Conservation (phyloP, 2,329 filamentous ascomycete species). For the Colletotrichum lentis region DNA sequence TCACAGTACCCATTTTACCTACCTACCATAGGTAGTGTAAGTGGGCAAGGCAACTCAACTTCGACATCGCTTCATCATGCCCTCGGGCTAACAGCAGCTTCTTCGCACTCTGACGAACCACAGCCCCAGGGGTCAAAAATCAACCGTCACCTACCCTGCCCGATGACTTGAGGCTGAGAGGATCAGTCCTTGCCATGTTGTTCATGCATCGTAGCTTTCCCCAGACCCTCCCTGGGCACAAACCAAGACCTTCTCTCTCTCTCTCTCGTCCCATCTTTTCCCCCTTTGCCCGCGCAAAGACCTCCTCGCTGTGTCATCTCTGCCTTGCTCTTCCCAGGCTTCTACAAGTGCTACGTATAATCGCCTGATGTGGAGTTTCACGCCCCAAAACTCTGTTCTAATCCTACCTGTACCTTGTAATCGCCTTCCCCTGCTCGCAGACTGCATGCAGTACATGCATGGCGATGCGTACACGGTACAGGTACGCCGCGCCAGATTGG, state of each 20-base stretch:
- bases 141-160: background rate
- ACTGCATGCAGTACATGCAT: background rate
- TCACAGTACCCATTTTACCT: no score
- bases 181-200: slow-evolving; percentile 20
- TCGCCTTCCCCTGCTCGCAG: background rate
- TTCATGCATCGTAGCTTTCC: slow-evolving; percentile 19
- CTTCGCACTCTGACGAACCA: slow-evolving; percentile 31
- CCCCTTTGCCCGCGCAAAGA: background rate
- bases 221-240: slow-evolving; percentile 7
- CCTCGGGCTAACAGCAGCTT: background rate
- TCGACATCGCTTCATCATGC: slow-evolving; percentile 16
- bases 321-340: slow-evolving; percentile 11
- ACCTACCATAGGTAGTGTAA: no score
- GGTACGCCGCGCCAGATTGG: background rate
- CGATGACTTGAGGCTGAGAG: background rate
- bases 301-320: background rate
- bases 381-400: slow-evolving; percentile 33
- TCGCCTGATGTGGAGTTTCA: slow-evolving; percentile 31
- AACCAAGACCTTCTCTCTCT: slow-evolving; percentile 3
- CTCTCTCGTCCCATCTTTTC: background rate
- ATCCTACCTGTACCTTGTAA: slow-evolving; percentile 3
- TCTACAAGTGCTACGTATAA: background rate
- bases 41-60: slow-evolving; percentile 1
- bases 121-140: background rate
- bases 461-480: background rate